Evolutionary conservation across 148 eudicot species (phyloP), one percentile per base, ranked within the genome.

Genomic region (Dysphania ambrosioides): DNA sequence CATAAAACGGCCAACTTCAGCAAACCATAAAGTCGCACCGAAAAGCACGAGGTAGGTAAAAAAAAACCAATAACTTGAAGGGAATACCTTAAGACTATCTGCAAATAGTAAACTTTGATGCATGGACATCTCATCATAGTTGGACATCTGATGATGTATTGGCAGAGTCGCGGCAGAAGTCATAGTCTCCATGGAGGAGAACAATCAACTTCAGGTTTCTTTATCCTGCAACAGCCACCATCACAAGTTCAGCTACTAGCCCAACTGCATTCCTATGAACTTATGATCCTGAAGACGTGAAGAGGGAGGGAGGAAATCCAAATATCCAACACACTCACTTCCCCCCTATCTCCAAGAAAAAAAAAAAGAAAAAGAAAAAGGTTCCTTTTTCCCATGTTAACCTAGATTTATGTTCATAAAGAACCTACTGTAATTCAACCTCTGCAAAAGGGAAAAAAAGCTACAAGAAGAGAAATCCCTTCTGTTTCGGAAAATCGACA

Each of bases 51-150:
- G 42, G 36, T 24, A 34, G 38, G n/a, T n/a, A n/a, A n/a, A n/a
- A n/a, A n/a, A n/a, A n/a, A n/a, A n/a, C n/a, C n/a, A n/a, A n/a
- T n/a, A n/a, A n/a, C n/a, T 42, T 10, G 62, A 34, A 36, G n/a
- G n/a, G 36, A 69, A 47, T 86, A 90, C 98, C 98, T 92, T 84
- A 51, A 95, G 90, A 83, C 96, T 87, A 77, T 92, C 98, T 24
- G 91, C 81, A 81, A 95, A 95, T 63, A 87, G 87, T 84, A 95
- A 73, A 85, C 91, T 88, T 72, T 95, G 91, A 75, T 95, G 89
- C 92, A 95, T 88, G 68, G 97, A 85, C 30, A 82, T 74, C 79
- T 94, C 97, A 77, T 94, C 96, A 49, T 83, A 94, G 79, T 86
- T 87, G 55, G 89, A 87, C 12, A 86, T 84, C 73, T 81, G 84